Base-by-base conservation (phyloP, 495 filamentous ascomycete genomes). In the Xanthoparmelia taractica region DNA sequence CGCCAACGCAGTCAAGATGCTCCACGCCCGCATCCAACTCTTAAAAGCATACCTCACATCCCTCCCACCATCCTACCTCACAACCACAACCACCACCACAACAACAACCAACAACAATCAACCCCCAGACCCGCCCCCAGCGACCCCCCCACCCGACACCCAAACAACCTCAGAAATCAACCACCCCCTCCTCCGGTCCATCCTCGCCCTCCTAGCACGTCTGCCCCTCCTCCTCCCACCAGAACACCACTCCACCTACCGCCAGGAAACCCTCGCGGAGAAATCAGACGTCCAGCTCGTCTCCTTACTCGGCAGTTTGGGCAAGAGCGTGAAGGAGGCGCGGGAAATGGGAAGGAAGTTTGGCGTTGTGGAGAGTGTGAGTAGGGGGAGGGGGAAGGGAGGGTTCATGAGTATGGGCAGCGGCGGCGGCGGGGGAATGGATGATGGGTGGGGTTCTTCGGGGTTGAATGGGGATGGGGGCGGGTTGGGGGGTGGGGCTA, bases 1-100 rank as follows among this genome's bases (percentile, higher is more conserved):
- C 67, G 79, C 85, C 45, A 98, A 97, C 73, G 92, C 95, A 33
- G 85, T 96, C 68, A 88, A 87, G 73, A 96, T 96, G 83, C 82
- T 97, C 59, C 86, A 92, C 70, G 84, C 87, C 20, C 87, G 95
- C 54, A 86, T 98, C 70, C 80, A 82, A 18, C 84, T 97, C 63
- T 83, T 97, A 60, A 87, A 85, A 65, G 80, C 82, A 41, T 97
- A 97, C 72, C 82, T 98, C 57, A 75, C 86, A 59, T 83, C 82
- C 47, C 81, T 94, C 8, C 89, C 90, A 8, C 78, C 84, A 0
- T 82, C 81, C 29, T 82, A 86, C 67, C 75, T 85, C 29, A 75
- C 77, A 18, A 41, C 56, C 45, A 54, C 41, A 66, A 33, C 68
- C 64, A 48, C 64, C 59, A 65, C 34, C 34, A 36, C 34, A 66